Evolutionary conservation across 805 yeast species (phyloP).

Genomic region (Candida peoriensis): DNA sequence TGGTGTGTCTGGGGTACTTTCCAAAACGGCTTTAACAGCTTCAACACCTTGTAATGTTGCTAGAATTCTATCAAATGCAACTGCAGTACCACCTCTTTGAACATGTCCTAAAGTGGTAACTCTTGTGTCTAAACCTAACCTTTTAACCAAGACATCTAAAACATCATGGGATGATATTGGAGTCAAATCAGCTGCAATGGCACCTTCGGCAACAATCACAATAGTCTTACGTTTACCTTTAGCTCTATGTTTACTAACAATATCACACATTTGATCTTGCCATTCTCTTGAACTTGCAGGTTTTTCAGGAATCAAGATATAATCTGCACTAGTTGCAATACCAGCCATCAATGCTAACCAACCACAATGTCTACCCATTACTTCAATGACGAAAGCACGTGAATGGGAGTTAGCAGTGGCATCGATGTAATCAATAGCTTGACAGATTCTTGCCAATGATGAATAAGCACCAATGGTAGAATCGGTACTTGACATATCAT

Average conservation of each 20-base stretch:
- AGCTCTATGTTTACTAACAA: constrained; percentile 57
- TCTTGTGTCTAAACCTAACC: constrained; percentile 70
- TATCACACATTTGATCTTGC: constrained; percentile 62
- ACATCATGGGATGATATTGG: constrained; percentile 67
- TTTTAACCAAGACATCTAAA: constrained; percentile 55
- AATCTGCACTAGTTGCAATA: constrained; percentile 75
- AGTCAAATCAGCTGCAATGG: constrained; percentile 61
- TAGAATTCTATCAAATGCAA: constrained; percentile 63
- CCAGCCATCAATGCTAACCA: constrained; percentile 85
- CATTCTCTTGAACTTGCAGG: constrained; percentile 63
- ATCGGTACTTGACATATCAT: constrained; percentile 81
- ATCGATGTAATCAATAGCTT: constrained; percentile 74
- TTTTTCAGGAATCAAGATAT: constrained; percentile 73
- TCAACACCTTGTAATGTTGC: constrained; percentile 82
- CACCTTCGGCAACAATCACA: constrained; percentile 83
- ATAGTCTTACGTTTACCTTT: constrained; percentile 76
- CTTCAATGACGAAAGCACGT: constrained; percentile 79
- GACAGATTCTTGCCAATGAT: constrained; percentile 69
- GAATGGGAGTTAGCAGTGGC: constrained; percentile 83
- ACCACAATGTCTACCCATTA: constrained; percentile 89
- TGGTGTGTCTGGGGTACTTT: constrained; percentile 62
- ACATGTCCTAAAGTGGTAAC: constrained; percentile 76
- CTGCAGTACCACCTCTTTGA: constrained; percentile 81
- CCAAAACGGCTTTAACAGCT: constrained; percentile 72
- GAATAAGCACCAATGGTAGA: constrained; percentile 80